Evolutionary conservation across 148 eudicot genomes (phyloP), one percentile per base, ranked within the genome.

Genomic region (Rhododendron ferrugineum): DNA sequence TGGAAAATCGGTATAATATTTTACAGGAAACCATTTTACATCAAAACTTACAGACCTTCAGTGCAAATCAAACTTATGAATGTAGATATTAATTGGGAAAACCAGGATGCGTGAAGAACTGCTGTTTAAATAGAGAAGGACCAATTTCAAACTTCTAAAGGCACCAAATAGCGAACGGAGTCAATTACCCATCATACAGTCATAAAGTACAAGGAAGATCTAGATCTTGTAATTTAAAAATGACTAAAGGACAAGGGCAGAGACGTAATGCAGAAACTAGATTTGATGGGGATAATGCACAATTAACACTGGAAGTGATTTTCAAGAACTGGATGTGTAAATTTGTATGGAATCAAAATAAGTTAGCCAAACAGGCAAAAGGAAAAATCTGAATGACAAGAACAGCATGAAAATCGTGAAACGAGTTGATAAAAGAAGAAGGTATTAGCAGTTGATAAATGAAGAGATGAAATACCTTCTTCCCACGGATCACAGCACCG

Each of bases 401-500:
- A 81, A 22, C 28, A 18, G 14, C 70, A 56, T 49, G 3, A 46
- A 36, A 58, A 34, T 81, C 18, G 6, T 4, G 9, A 32, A 82
- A 76, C 3, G 81, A 44, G 2, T 81, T 9, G 49, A 46, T 46
- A 46, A 46, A 46, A 46, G 11, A 44, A 44, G 47, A 46, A 46
- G 49, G 49, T 46, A 46, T 46, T 9, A 46, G 49, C 49, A 46
- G 49, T 46, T 46, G 49, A 46, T 46, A 46, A 46, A 46, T 9
- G n/a, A 16, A 50, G 37, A 46, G 68, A 75, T 36, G 7, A 50
- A 22, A 6, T 82, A 91, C 92, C 92, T 91, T 91, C 85, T 91
- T 91, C 68, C 92, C 92, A 66, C 92, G 89, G 47, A 89, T 91
- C 9, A 91, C 91, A 42, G 90, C 90, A 60, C 88, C 86, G 42